Percentiles rank a stretch among this genome's conserved stretches.
phyloP scores from a whole-genome alignment of 2,329 filamentous ascomycete genomes.

The Pestalotiopsis sp. region DNA sequence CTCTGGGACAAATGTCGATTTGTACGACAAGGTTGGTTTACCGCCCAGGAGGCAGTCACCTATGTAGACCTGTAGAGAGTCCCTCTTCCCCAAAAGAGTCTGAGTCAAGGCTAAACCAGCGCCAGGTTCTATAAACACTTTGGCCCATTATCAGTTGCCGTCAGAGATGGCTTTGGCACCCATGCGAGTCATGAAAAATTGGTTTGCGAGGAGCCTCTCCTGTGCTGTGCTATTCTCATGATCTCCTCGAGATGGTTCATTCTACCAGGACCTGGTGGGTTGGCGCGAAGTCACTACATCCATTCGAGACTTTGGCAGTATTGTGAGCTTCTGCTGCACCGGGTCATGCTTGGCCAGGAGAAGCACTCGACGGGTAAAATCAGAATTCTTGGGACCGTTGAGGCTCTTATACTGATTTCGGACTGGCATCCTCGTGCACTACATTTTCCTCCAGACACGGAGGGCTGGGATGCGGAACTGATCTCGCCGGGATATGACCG shows the following conservation, averaged over 20 bases:
- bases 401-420: not conserved
- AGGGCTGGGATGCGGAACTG: not conserved
- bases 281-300: not conserved
- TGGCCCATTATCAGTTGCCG: not conserved
- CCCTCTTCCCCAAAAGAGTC: not conserved
- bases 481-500: not conserved
- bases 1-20: not conserved
- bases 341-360: not conserved
- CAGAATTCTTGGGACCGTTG: not conserved
- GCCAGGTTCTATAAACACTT: not conserved
- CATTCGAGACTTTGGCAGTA: not conserved
- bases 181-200: not conserved
- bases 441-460: not conserved
- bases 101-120: not conserved
- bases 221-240: not conserved
- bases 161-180: not conserved
- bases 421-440: not conserved
- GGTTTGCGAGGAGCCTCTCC: not conserved
- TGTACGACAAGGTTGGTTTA: not conserved
- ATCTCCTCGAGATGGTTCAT: not conserved
- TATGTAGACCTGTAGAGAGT: not conserved
- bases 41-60: not conserved
- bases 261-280: not conserved
- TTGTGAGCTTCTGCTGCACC: not conserved
- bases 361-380: not conserved